Percentiles rank a stretch among this genome's conserved stretches.
These are phyloP conservation scores for Pichia sp. DNA, from an alignment of 1,139 yeast species.

Conservation along the genomic window DNA sequence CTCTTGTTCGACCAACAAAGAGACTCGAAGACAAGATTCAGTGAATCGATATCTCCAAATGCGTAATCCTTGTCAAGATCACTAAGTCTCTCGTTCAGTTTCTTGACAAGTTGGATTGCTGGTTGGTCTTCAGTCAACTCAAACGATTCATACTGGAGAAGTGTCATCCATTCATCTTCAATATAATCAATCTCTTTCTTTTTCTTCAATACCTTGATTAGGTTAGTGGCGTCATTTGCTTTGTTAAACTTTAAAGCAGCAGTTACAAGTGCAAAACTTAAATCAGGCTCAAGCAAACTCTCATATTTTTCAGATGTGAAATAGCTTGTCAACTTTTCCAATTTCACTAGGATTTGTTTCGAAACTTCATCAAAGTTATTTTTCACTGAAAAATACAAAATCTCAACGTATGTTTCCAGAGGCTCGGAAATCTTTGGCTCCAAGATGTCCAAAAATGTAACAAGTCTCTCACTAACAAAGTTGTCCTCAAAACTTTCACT, in stretches of 20 bases:
- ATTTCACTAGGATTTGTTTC: slow-evolving; percentile 18
- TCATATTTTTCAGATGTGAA: slow-evolving; percentile 16
- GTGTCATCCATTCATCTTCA: slow-evolving; percentile 27
- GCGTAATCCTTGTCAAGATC: slow-evolving; percentile 17
- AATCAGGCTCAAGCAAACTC: slow-evolving; percentile 23
- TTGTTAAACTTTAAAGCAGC: slow-evolving; percentile 25
- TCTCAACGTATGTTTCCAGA: slow-evolving; percentile 26
- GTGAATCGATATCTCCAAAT: slow-evolving; percentile 23
- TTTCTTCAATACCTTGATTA: slow-evolving; percentile 16
- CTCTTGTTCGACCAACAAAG: slow-evolving; percentile 29
- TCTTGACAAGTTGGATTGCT: slow-evolving; percentile 18
- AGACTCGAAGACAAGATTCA: slow-evolving; percentile 25
- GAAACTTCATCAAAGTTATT: slow-evolving; percentile 28
- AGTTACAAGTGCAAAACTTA: slow-evolving; percentile 25
- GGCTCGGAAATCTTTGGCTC: slow-evolving; percentile 22
- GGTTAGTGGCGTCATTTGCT: slow-evolving; percentile 15
- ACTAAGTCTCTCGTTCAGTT: slow-evolving; percentile 19
- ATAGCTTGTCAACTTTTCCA: slow-evolving; percentile 20
- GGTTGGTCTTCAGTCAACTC: slow-evolving; percentile 8
- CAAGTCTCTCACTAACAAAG: slow-evolving; percentile 22
- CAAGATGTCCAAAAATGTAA: slow-evolving; percentile 19
- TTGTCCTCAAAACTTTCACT: slow-evolving; percentile 28
- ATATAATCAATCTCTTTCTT: slow-evolving; percentile 18
- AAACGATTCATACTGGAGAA: slow-evolving; percentile 24
- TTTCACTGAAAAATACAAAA: slow-evolving; percentile 28